Conservation (phyloP, 768 basidiomycete species). For the Suillus fuscotomentosus region DNA sequence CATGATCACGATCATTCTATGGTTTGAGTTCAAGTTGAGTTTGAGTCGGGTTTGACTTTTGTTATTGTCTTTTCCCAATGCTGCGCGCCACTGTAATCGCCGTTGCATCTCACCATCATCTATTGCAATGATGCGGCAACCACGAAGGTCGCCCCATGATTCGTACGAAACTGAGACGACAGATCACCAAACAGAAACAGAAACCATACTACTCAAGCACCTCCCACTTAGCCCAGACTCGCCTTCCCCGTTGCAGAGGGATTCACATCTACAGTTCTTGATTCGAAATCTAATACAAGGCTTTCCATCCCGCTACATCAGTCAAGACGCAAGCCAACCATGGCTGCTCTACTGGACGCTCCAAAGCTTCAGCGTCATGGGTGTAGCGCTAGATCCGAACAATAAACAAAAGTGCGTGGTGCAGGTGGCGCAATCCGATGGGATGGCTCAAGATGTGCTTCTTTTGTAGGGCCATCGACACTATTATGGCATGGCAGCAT, state of each 20-base stretch:
- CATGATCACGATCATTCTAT: neutral
- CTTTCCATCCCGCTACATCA: slow-evolving; percentile 75
- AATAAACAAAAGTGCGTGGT: slow-evolving; percentile 71
- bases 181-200: slow-evolving; percentile 59
- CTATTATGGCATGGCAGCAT: slow-evolving; percentile 80
- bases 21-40: neutral
- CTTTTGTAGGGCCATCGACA: slow-evolving; percentile 66
- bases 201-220: slow-evolving; percentile 58
- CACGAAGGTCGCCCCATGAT: slow-evolving; percentile 48
- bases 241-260: slow-evolving; percentile 50
- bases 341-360: slow-evolving; percentile 95
- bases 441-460: neutral
- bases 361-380: slow-evolving; percentile 78
- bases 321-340: slow-evolving; percentile 92
- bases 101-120: neutral
- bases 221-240: slow-evolving; percentile 34
- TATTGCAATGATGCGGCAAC: slow-evolving; percentile 19
- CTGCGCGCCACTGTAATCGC: neutral
- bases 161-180: slow-evolving; percentile 65
- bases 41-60: neutral
- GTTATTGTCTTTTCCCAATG: neutral
- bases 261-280: slow-evolving; percentile 74
- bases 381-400: slow-evolving; percentile 73
- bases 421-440: neutral
- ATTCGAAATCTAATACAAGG: slow-evolving; percentile 71